Conservation (phyloP, 164 flowering plant genomes). For the Piper betle region DNA sequence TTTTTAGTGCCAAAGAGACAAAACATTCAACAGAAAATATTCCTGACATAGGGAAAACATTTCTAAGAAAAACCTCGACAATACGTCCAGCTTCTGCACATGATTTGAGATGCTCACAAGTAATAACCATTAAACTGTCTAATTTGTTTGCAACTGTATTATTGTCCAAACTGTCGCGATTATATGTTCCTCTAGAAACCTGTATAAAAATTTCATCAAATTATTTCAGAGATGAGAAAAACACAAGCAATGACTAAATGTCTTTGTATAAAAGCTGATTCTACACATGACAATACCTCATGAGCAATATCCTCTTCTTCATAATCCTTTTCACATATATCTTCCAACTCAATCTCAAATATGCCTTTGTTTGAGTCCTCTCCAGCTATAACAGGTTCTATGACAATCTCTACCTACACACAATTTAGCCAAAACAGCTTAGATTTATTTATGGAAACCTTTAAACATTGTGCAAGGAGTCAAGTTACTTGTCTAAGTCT, state of each 20-base stretch:
- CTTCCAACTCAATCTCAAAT: slow-evolving; percentile 81
- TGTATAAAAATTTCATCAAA: slow-evolving; percentile 11
- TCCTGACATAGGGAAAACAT: background rate
- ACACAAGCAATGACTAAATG: no score
- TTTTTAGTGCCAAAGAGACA: no score
- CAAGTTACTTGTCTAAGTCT: no score
- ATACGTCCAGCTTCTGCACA: slow-evolving; percentile 48
- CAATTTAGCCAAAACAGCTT: background rate
- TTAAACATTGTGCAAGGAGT: no score
- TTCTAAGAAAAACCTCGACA: slow-evolving; percentile 21
- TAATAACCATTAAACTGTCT: slow-evolving; percentile 61
- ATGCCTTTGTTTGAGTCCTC: slow-evolving; percentile 68
- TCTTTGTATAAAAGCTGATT: no score
- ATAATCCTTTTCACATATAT: slow-evolving; percentile 32
- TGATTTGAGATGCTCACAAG: slow-evolving; percentile 66
- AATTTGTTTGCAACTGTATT: slow-evolving; percentile 46
- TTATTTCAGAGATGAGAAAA: no score
- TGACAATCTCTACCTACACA: slow-evolving; percentile 68
- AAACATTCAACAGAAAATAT: no score
- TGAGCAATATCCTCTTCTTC: slow-evolving; percentile 17
- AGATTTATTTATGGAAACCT: background rate
- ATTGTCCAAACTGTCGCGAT: slow-evolving; percentile 23
- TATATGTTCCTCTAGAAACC: slow-evolving; percentile 19
- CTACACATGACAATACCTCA: slow-evolving; percentile 30
- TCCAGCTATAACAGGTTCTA: slow-evolving; percentile 47